Conservation (phyloP, 1,284 basidiomycete genomes). For the Ganoderma sinense region DNA sequence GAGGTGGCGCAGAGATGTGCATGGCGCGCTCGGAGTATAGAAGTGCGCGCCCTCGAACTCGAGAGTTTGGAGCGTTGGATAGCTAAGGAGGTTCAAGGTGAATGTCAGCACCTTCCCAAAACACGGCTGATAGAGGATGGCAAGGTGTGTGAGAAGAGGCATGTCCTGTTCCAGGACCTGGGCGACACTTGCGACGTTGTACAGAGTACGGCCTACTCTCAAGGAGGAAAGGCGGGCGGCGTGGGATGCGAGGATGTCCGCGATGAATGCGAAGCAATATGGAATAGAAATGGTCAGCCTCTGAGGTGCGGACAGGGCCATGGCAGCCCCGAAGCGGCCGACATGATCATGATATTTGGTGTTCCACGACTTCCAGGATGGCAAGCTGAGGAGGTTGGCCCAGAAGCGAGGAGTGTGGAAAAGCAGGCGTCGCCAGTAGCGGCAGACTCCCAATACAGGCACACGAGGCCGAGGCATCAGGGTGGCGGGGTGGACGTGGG, state of each 20-base stretch:
- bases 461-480: not conserved
- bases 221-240: not conserved
- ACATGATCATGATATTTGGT: too few species aligned
- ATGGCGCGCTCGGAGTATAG: not conserved
- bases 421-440: not conserved
- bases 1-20: not conserved
- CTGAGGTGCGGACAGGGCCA: not conserved
- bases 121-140: not conserved
- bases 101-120: not conserved
- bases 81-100: not conserved
- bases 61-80: not conserved
- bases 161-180: not conserved
- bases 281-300: not conserved
- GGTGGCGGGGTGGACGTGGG: not conserved
- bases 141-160: not conserved
- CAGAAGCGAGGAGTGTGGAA: constrained; percentile 3
- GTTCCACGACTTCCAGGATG: not conserved
- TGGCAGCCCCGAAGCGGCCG: not conserved
- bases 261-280: too few species aligned
- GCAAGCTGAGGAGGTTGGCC: not conserved
- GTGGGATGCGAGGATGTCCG: not conserved
- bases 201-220: not conserved
- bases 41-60: not conserved
- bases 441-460: not conserved
- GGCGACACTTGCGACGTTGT: not conserved